A percentile compares a stretch with the other conserved stretches of the same genome.
Conservation (phyloP, 805 yeast species). For the Yamadazyma scolyti region DNA sequence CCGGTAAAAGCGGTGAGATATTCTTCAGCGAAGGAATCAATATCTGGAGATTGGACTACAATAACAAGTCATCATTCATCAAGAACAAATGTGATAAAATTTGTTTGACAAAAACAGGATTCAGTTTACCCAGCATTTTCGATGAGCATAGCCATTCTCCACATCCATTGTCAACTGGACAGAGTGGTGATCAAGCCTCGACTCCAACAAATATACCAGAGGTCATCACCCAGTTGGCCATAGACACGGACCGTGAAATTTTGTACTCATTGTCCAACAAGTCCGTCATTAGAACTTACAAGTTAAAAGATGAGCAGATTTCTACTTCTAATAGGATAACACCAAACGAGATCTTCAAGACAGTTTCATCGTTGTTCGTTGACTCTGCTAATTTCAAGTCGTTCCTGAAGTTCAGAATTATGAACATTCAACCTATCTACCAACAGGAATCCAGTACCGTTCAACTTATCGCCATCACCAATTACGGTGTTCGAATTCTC, state of each 20-base stretch:
- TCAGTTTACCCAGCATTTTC: slow-evolving; percentile 31
- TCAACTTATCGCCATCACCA: slow-evolving; percentile 73
- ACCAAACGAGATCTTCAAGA: slow-evolving; percentile 45
- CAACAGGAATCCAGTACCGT: slow-evolving; percentile 64
- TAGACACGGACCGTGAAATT: slow-evolving; percentile 75
- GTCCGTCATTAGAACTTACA: slow-evolving; percentile 78
- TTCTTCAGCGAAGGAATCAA: slow-evolving; percentile 78
- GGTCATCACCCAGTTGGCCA: slow-evolving; percentile 54
- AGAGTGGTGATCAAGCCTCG: background rate
- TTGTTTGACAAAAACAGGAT: slow-evolving; percentile 69
- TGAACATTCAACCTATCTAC: slow-evolving; percentile 59
- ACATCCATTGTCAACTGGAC: slow-evolving; percentile 1
- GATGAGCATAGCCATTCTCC: slow-evolving; percentile 8
- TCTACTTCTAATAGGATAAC: slow-evolving; percentile 29
- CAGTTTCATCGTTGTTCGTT: slow-evolving; percentile 48
- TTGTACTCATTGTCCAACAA: slow-evolving; percentile 79
- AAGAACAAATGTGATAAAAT: slow-evolving; percentile 77
- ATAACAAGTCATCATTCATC: slow-evolving; percentile 83
- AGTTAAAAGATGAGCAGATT: slow-evolving; percentile 43
- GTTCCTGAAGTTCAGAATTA: slow-evolving; percentile 50
- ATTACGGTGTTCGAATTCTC: slow-evolving; percentile 78
- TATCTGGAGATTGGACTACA: slow-evolving; percentile 84
- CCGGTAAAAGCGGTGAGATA: slow-evolving; percentile 64
- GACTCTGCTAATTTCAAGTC: slow-evolving; percentile 54
- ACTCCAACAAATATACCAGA: slow-evolving; percentile 41